These are phyloP conservation scores for Leccinum fuscescens DNA, from an alignment of 1,284 basidiomycete genomes.

Conservation along the genomic window DNA sequence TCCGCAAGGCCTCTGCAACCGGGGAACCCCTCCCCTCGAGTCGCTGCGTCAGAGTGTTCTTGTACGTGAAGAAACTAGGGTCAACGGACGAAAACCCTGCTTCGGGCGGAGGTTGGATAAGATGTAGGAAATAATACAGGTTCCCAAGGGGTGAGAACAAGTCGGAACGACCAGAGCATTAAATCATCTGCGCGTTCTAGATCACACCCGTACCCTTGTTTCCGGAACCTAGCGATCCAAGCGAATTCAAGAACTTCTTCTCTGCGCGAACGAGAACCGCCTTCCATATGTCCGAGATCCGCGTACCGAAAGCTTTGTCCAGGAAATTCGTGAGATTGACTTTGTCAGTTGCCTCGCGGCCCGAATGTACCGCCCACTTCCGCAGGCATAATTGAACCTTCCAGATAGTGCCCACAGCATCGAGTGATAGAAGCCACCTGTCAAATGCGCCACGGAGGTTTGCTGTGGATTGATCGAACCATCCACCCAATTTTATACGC, in stretches of 20 bases:
- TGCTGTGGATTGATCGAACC: conserved; percentile 57
- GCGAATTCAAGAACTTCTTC: conserved; percentile 42
- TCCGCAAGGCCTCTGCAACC: conserved; percentile 56
- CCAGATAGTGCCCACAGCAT: conserved; percentile 65
- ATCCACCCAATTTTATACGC: conserved; percentile 48
- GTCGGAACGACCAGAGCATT: conserved; percentile 38
- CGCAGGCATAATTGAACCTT: conserved; percentile 49
- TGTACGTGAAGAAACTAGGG: conserved; percentile 57
- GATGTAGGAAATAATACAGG: conserved; percentile 52
- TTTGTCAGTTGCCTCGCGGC: conserved; percentile 46
- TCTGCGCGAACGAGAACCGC: conserved; percentile 43
- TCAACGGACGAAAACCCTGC: conserved; percentile 40
- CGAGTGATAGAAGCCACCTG: conserved; percentile 57
- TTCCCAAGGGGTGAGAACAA: conserved; percentile 46
- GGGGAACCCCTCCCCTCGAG: conserved; percentile 56
- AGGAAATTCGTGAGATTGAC: conserved; percentile 42
- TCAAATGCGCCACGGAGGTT: conserved; percentile 45
- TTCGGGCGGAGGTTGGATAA: conserved; percentile 40
- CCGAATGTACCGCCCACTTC: conserved; percentile 44
- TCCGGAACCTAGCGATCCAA: conserved; percentile 25
- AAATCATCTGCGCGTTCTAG: background rate
- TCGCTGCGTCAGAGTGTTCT: conserved; percentile 52
- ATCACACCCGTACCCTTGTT: conserved; percentile 18
- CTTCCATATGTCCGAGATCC: conserved; percentile 57
- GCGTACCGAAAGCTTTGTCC: conserved; percentile 49